phyloP scores from a whole-genome alignment of 192 early-diverging fungal species.

The Coemansia furcata region DNA sequence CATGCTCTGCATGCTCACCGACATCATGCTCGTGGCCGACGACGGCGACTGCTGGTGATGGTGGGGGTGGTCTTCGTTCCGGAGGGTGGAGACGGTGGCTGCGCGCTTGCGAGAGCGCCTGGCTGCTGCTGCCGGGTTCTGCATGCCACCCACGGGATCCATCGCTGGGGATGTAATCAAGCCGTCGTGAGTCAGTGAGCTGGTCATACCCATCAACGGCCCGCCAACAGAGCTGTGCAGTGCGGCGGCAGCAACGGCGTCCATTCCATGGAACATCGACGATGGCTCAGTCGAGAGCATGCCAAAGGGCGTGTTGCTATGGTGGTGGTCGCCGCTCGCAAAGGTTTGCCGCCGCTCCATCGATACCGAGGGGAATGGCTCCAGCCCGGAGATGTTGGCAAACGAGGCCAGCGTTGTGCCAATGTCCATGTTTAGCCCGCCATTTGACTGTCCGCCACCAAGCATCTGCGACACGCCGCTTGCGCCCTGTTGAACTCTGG shows the following conservation, averaged over 20 bases:
- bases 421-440: constrained; percentile 33
- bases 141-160: constrained; percentile 1
- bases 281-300: constrained; percentile 23
- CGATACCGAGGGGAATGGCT: constrained; percentile 25
- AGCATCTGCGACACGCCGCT: constrained; percentile 34
- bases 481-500: constrained; percentile 21
- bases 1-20: constrained; percentile 8
- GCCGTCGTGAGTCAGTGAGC: constrained; percentile 1
- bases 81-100: constrained; percentile 39
- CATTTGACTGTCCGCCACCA: constrained; percentile 5
- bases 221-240: neutral
- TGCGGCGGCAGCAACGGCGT: constrained; percentile 6
- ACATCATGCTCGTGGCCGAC: constrained; percentile 7
- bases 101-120: constrained; percentile 48
- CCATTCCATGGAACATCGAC: constrained; percentile 11
- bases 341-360: constrained; percentile 19
- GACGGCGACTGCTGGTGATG: constrained; percentile 12
- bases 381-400: constrained; percentile 34
- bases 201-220: neutral
- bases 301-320: constrained; percentile 3
- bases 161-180: constrained; percentile 8
- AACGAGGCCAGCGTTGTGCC: constrained; percentile 33
- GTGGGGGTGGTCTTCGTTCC: constrained; percentile 11
- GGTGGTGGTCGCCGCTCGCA: constrained; percentile 1
- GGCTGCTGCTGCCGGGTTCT: constrained; percentile 23